Evolutionary conservation across 257 asterid species (phyloP).

Genomic region (Linaria vulgaris): DNA sequence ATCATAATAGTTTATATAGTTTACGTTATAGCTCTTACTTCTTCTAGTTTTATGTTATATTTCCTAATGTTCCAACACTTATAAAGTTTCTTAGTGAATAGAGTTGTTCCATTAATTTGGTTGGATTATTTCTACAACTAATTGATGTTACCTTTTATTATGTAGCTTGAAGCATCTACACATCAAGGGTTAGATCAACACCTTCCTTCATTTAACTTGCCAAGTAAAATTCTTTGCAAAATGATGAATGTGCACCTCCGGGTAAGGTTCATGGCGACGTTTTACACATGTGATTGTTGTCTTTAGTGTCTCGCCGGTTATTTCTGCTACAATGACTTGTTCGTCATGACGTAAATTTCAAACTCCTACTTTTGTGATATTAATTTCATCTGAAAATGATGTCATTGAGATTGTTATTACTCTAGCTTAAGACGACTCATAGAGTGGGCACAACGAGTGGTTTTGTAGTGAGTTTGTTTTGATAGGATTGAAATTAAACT

Average conservation of each 20-base stretch:
- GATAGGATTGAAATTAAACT: conserved; percentile 7
- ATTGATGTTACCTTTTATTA: conserved; percentile 24
- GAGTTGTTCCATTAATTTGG: not conserved
- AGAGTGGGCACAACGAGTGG: conserved; percentile 5
- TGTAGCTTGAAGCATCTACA: conserved; percentile 96
- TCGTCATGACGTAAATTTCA: too few species aligned
- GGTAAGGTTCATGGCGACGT: conserved; percentile 44
- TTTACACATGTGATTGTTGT: conserved; percentile 3
- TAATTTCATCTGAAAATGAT: too few species aligned
- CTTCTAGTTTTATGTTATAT: conserved; percentile 7
- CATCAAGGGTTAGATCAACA: conserved; percentile 86
- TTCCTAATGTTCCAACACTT: conserved; percentile 1
- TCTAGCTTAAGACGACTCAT: not conserved
- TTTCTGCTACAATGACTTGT: too few species aligned
- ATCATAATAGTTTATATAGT: not conserved
- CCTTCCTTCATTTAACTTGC: conserved; percentile 85
- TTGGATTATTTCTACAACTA: conserved; percentile 6
- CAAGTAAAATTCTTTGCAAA: conserved; percentile 89
- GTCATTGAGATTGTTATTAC: too few species aligned
- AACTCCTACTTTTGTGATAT: too few species aligned
- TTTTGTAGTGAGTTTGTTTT: not conserved
- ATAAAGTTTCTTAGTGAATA: not conserved
- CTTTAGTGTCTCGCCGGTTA: conserved; percentile 21
- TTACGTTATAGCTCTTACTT: not conserved
- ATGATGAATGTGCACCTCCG: conserved; percentile 83